Conservation (phyloP, 176 grass and related monocot genomes). For the Themeda triandra region DNA sequence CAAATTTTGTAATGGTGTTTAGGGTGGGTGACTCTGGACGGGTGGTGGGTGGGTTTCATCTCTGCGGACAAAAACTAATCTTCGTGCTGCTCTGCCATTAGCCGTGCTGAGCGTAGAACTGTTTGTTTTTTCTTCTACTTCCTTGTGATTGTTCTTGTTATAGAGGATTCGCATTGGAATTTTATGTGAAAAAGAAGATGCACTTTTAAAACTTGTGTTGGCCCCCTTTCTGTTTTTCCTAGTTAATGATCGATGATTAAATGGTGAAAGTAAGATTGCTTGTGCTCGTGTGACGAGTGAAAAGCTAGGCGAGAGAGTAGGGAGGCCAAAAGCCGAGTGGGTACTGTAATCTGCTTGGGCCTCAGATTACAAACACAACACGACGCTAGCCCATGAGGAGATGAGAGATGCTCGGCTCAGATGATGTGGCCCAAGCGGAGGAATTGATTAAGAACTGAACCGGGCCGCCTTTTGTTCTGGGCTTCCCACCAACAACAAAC, state of each 20-base stretch:
- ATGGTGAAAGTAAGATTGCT: no score
- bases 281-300: no score
- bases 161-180: constrained; percentile 35
- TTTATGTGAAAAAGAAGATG: constrained; percentile 38
- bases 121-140: background rate
- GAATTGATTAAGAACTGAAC: background rate
- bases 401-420: no score
- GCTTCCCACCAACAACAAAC: background rate
- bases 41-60: background rate
- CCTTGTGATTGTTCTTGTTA: constrained; percentile 25
- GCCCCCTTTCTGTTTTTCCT: background rate
- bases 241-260: no score
- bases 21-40: background rate
- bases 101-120: constrained; percentile 33
- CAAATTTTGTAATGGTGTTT: constrained; percentile 44
- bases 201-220: background rate
- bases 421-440: background rate
- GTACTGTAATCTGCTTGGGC: no score
- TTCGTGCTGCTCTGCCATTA: background rate
- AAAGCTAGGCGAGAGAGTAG: no score
- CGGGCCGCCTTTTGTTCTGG: background rate
- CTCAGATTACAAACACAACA: no score
- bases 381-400: background rate
- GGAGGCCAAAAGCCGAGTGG: background rate
- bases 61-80: background rate